These are phyloP conservation scores for Candida parachauliodes DNA, from an alignment of 805 yeast genomes.

Conservation along the genomic window DNA sequence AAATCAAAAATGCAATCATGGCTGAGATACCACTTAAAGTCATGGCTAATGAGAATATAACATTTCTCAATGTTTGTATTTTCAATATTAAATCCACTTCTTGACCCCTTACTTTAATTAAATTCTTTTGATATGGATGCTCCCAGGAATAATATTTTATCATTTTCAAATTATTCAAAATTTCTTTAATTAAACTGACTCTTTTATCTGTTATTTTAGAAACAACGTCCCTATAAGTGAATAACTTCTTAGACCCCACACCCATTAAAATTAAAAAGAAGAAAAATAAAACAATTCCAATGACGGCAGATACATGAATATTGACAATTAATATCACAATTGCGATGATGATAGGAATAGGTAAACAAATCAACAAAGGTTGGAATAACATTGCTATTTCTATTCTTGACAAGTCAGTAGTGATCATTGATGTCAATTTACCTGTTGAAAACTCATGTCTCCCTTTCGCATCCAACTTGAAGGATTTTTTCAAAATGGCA, in stretches of 20 bases:
- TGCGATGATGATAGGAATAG: slow-evolving; percentile 56
- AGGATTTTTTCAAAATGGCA: slow-evolving; percentile 63
- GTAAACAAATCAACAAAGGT: slow-evolving; percentile 57
- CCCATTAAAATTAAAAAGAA: slow-evolving; percentile 46
- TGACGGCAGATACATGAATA: slow-evolving; percentile 66
- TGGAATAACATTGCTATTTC: slow-evolving; percentile 65
- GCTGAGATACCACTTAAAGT: slow-evolving; percentile 67
- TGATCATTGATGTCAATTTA: slow-evolving; percentile 64
- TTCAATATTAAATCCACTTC: slow-evolving; percentile 59
- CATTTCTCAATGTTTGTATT: slow-evolving; percentile 59
- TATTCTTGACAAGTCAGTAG: slow-evolving; percentile 73
- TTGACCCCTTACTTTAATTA: slow-evolving; percentile 49
- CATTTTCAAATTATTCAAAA: slow-evolving; percentile 67
- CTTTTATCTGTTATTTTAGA: slow-evolving; percentile 66
- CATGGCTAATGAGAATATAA: slow-evolving; percentile 58
- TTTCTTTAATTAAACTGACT: slow-evolving; percentile 67
- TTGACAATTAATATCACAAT: slow-evolving; percentile 58
- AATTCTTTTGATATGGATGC: slow-evolving; percentile 55
- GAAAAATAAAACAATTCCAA: slow-evolving; percentile 50
- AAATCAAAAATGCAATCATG: slow-evolving; percentile 42
- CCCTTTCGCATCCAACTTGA: slow-evolving; percentile 52
- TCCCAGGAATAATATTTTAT: slow-evolving; percentile 91
- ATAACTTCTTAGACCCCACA: slow-evolving; percentile 44
- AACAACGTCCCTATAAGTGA: slow-evolving; percentile 49
- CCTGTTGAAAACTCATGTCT: slow-evolving; percentile 59